Percentiles rank a stretch among this genome's conserved stretches.
These are phyloP conservation scores for Auriscalpium microsporum DNA, from an alignment of 768 basidiomycete genomes.

Conservation along the genomic window DNA sequence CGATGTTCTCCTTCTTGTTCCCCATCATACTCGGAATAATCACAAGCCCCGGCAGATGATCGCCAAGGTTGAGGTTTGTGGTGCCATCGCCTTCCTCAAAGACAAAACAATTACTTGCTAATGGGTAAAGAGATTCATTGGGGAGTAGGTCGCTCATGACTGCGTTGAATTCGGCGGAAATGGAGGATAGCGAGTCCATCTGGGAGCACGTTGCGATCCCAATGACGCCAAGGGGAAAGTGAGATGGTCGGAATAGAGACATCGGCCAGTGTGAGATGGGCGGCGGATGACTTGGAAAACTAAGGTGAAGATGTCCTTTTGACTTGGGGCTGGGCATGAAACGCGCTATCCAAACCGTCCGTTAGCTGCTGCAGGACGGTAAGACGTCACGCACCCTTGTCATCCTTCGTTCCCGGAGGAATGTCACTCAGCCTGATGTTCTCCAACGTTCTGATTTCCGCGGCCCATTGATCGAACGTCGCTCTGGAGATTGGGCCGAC, in stretches of 20 bases:
- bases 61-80: slow-evolving; percentile 46
- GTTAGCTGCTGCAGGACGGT: slow-evolving; percentile 1
- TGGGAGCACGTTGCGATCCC: slow-evolving; percentile 71
- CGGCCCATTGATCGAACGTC: slow-evolving; percentile 67
- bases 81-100: slow-evolving; percentile 65
- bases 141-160: slow-evolving; percentile 61
- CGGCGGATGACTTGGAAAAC: slow-evolving; percentile 67
- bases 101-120: slow-evolving; percentile 76
- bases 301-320: slow-evolving; percentile 74
- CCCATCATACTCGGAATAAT: slow-evolving; percentile 81
- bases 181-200: slow-evolving; percentile 41
- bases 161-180: slow-evolving; percentile 59
- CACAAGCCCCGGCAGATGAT: slow-evolving; percentile 54
- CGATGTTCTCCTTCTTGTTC: slow-evolving; percentile 81
- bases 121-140: slow-evolving; percentile 57
- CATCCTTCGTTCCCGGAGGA: slow-evolving; percentile 69
- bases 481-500: slow-evolving; percentile 64
- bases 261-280: slow-evolving; percentile 60
- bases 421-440: slow-evolving; percentile 75
- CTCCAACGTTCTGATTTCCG: slow-evolving; percentile 66
- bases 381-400: slow-evolving; percentile 45
- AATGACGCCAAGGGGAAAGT: slow-evolving; percentile 82
- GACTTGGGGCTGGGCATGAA: slow-evolving; percentile 76
- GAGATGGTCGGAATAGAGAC: slow-evolving; percentile 67
- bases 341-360: slow-evolving; percentile 38